Base-by-base conservation (phyloP, 768 basidiomycete species). In the Stropharia rugosoannulata region DNA sequence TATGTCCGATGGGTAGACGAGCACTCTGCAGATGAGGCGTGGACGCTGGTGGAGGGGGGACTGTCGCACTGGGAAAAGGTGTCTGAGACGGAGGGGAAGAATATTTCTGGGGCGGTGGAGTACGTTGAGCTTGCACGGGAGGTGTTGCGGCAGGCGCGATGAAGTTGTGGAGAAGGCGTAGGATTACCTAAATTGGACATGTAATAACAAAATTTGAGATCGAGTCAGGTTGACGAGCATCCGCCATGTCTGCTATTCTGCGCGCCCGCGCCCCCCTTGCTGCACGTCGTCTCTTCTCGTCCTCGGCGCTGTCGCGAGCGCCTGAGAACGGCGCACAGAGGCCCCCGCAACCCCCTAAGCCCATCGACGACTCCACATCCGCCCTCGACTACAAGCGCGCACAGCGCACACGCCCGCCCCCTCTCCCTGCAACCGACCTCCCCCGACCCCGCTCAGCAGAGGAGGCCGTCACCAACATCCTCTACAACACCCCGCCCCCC, bases 1-100 rank as follows among this genome's bases (percentile, higher is more conserved):
- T 99, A 99, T 69, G 91, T 97, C 47, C 84, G 92, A 42, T 99
- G 95, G 95, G 80, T 98, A 11, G 89, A 93, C 56, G 95, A 97
- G 67, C 97, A 98, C 65, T 76, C 84, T 2, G 84, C 87, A 57
- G 81, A 79, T 56, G 96, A 98, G 67, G 82, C 89, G 7, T 83
- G 85, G 81, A 83, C 82, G 12, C 78, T 98, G 43, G 74, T 99
- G 10, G 90, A 95, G 51, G 81, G 87, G 13, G 89, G 90, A 0
- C 72, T 98, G 15, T 66, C 80, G 3, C 86, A 87, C 57, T 93
- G 89, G 90, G 88, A 94, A 68, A 87, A 86, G 64, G 73, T 83
- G 16, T 75, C 83, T 9, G 87, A 85, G 65, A 78, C 72, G 18
- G 81, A 85, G 61, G 82, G 79, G 22, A 70, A 71, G 25, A 81